These are phyloP conservation scores for Kokia cookei DNA, from an alignment of 441 rosid genomes.

Conservation along the genomic window DNA sequence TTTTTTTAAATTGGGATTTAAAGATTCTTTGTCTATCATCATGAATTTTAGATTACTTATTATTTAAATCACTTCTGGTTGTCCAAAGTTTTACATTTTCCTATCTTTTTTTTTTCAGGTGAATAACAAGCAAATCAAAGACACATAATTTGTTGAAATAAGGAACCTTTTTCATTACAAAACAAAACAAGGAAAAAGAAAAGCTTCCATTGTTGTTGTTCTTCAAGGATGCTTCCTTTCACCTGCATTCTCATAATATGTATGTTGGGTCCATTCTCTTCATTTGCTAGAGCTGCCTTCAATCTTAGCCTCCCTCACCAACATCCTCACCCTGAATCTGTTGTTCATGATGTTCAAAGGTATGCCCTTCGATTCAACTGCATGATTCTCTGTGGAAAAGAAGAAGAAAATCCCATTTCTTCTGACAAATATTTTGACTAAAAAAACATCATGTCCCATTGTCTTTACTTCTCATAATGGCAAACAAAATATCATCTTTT, in stretches of 20 bases:
- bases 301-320: slow-evolving; percentile 86
- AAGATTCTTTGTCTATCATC: background rate
- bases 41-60: slow-evolving; percentile 13
- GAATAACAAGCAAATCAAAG: slow-evolving; percentile 1
- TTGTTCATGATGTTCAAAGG: slow-evolving; percentile 70
- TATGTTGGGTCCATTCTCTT: slow-evolving; percentile 18
- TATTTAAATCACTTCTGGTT: slow-evolving; percentile 29
- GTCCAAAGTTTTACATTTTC: slow-evolving; percentile 18
- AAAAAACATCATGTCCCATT: background rate
- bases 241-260: slow-evolving; percentile 42
- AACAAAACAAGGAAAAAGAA: background rate
- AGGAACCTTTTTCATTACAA: background rate
- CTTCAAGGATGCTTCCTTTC: slow-evolving; percentile 40
- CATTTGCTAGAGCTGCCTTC: slow-evolving; percentile 14
- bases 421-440: background rate
- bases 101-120: slow-evolving; percentile 1
- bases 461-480: background rate
- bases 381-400: background rate
- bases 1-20: background rate
- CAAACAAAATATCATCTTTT: background rate
- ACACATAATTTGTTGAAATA: background rate
- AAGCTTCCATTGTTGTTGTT: slow-evolving; percentile 2
- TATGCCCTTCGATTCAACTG: slow-evolving; percentile 12
- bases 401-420: background rate
- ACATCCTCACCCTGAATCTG: slow-evolving; percentile 75